phyloP scores from a whole-genome alignment of 495 filamentous ascomycete species.

The Annulohypoxylon nitens region DNA sequence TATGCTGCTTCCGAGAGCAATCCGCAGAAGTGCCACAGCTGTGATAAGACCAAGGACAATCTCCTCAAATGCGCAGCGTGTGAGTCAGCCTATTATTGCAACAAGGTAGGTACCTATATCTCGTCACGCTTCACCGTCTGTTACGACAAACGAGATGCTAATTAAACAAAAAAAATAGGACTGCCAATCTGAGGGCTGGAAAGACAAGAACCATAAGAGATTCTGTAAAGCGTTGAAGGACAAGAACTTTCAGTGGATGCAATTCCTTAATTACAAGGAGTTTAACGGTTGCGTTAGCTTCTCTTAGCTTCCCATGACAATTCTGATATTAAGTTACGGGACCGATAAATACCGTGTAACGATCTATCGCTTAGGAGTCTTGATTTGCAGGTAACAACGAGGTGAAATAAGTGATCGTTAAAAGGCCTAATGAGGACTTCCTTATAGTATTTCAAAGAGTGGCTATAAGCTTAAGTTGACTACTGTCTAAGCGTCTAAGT shows the following conservation, averaged over 20 bases:
- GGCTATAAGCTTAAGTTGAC: too few species aligned
- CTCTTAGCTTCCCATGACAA: not conserved
- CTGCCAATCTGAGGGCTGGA: conserved; percentile 34
- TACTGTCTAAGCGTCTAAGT: too few species aligned
- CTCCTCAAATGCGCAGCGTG: conserved; percentile 26
- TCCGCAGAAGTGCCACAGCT: conserved; percentile 27
- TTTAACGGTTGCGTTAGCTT: conserved; percentile 1
- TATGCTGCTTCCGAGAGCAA: conserved; percentile 8
- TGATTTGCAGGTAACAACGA: too few species aligned
- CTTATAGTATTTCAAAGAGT: too few species aligned
- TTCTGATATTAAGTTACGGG: not conserved
- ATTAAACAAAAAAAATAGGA: conserved; percentile 19
- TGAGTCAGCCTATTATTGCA: conserved; percentile 28
- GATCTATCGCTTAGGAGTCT: too few species aligned
- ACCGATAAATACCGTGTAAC: too few species aligned
- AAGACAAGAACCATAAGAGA: conserved; percentile 31
- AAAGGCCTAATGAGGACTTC: too few species aligned
- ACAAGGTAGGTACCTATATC: conserved; percentile 16
- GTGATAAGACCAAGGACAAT: conserved; percentile 14
- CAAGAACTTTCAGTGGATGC: conserved; percentile 17
- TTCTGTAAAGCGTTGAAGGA: conserved; percentile 34
- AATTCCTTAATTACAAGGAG: conserved; percentile 26
- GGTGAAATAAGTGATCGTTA: too few species aligned
- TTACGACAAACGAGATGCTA: not conserved
- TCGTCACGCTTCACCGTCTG: not conserved